These are phyloP conservation scores for Torulaspora delbrueckii DNA, from an alignment of 805 yeast species.

Conservation along the genomic window DNA sequence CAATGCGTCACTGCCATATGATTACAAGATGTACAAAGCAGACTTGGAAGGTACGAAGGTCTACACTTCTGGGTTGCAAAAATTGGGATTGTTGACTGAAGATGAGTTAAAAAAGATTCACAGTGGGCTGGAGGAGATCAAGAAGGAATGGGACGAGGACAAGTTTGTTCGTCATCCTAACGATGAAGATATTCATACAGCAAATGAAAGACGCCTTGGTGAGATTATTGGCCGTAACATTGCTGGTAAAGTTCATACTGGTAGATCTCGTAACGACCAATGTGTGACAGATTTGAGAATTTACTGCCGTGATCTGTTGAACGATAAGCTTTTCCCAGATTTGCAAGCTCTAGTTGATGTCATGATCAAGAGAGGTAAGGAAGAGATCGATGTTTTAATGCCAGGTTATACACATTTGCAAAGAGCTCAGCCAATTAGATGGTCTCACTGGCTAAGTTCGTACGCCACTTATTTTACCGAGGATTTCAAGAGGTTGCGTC, in stretches of 20 bases:
- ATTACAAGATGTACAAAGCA: constrained; percentile 88
- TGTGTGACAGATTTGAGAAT: constrained; percentile 99
- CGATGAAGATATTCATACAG: constrained; percentile 98
- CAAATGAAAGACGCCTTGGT: constrained; percentile 95
- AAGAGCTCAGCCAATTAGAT: constrained; percentile 98
- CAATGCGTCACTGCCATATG: constrained; percentile 95
- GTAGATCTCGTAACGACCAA: constrained; percentile 97
- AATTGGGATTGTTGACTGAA: constrained; percentile 65
- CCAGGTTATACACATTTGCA: constrained; percentile 99
- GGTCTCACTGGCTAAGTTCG: constrained; percentile 96
- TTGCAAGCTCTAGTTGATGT: constrained; percentile 61
- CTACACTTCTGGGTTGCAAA: constrained; percentile 80
- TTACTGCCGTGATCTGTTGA: constrained; percentile 74
- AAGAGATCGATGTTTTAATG: constrained; percentile 89
- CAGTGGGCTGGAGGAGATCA: constrained; percentile 66
- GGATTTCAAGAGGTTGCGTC: constrained; percentile 79
- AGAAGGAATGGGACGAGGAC: constrained; percentile 85
- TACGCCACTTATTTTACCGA: constrained; percentile 93
- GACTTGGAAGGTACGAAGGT: constrained; percentile 93
- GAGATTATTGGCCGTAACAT: constrained; percentile 90
- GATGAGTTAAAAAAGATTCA: constrained; percentile 80
- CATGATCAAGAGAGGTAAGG: constrained; percentile 67
- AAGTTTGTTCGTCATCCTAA: constrained; percentile 32
- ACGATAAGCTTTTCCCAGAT: constrained; percentile 49
- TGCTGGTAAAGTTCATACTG: constrained; percentile 99